Evolutionary conservation across 495 filamentous ascomycete genomes (phyloP).

Genomic region (Aspergillus affinis): DNA sequence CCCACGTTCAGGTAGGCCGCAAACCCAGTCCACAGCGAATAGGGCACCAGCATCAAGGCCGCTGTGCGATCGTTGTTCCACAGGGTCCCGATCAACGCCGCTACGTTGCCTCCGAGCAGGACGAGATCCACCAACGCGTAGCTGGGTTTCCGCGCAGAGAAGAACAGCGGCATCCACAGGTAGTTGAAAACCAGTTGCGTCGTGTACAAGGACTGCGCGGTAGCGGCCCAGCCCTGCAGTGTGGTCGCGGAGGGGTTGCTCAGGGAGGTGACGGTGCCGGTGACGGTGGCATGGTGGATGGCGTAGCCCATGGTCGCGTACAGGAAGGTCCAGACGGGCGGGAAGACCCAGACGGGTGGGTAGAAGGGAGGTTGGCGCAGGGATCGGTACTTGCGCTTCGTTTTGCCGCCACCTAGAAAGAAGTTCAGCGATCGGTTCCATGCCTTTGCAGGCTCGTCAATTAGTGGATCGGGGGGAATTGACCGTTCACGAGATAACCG

Average conservation of each 20-base stretch:
- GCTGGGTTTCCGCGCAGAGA: conserved; percentile 64
- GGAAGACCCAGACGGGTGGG: conserved; percentile 79
- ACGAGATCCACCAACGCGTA: conserved; percentile 76
- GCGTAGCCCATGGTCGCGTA: conserved; percentile 91
- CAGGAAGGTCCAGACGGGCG: conserved; percentile 80
- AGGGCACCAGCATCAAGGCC: conserved; percentile 74
- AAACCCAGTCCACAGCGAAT: conserved; percentile 79
- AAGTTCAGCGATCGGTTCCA: background rate
- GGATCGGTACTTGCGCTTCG: conserved; percentile 60
- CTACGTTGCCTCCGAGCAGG: conserved; percentile 65
- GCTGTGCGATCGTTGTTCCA: conserved; percentile 67
- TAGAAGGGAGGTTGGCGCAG: conserved; percentile 77
- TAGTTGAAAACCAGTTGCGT: conserved; percentile 82
- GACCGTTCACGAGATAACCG: conserved; percentile 37
- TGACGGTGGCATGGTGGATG: conserved; percentile 65
- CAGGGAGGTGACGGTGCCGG: conserved; percentile 42
- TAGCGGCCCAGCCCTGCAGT: conserved; percentile 25
- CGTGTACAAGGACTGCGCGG: conserved; percentile 66
- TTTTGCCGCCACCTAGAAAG: conserved; percentile 47
- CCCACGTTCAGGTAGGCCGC: conserved; percentile 77
- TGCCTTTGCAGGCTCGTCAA: background rate
- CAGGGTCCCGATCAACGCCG: conserved; percentile 72
- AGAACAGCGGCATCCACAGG: conserved; percentile 94
- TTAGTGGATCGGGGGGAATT: conserved; percentile 2
- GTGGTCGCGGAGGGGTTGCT: conserved; percentile 36